Evolutionary conservation across 345 rosid species (phyloP), one percentile per base, ranked within the genome.

Genomic region (Eucalyptus pauciflora): DNA sequence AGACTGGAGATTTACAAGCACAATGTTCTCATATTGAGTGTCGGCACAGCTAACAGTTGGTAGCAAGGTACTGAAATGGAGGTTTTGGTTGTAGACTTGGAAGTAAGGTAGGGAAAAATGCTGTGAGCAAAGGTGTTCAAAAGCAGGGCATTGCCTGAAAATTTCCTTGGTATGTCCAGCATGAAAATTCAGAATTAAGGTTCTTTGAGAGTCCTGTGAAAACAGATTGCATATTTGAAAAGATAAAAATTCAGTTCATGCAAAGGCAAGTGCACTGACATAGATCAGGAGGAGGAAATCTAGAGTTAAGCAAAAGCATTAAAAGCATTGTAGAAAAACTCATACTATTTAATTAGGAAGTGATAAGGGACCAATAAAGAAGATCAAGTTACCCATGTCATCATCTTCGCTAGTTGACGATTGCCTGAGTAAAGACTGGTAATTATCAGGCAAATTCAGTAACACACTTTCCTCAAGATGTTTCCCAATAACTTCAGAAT

Each of bases 371-470:
- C 14, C 37, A 37, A 41, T 2, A 87, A 85, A 43, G 46, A 85
- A 45, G 51, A 46, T 71, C 1, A 25, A 80, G 15, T 91, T 76
- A 97, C 98, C 97, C 99, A 97, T 97, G 90, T 95, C 99, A 90
- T 97, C 97, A 48, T 94, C 95, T 89, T 89, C 97, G 56, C 97
- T 95, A 86, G 96, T 95, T 41, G 94, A 86, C 11, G 98, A 98
- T 88, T 98, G 98, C 91, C 93, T 95, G n/a, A 95, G 92, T 69
- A 90, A 90, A 9, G 97, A 95, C 76, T 91, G 98, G 90, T 98
- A 98, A 88, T 94, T 94, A 64, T 95, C 97, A 4, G 98, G 97
- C 91, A 98, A 92, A 90, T 94, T 95, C 15, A 95, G 92, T 27
- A 96, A 93, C 80, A 95, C 96, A 87, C 93, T 94, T 88, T 95